These are phyloP conservation scores for Iberis pinnata DNA, from an alignment of 345 rosid species.

Conservation along the genomic window DNA sequence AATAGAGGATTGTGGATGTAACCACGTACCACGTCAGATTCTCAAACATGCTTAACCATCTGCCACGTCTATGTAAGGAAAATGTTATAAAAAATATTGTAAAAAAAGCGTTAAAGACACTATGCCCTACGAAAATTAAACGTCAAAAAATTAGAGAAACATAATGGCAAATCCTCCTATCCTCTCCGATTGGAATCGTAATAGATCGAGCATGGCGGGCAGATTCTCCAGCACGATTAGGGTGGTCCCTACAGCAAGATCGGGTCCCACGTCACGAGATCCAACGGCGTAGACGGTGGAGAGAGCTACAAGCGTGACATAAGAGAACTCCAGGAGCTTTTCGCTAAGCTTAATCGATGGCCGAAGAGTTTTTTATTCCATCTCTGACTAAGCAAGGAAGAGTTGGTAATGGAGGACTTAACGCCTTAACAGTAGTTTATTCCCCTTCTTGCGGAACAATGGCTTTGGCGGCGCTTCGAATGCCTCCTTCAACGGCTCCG, in stretches of 20 bases:
- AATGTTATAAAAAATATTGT: too few relatives aligned
- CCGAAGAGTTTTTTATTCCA: constrained; percentile 86
- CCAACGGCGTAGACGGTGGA: constrained; percentile 39
- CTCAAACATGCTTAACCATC: too few relatives aligned
- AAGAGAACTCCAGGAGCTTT: constrained; percentile 77
- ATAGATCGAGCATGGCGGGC: constrained; percentile 33
- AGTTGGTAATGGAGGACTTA: too few relatives aligned
- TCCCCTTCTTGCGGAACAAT: constrained; percentile 28
- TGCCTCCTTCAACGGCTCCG: constrained; percentile 31
- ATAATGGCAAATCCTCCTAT: too few relatives aligned
- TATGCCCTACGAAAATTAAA: too few relatives aligned
- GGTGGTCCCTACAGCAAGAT: constrained; percentile 35
- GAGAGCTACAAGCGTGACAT: constrained; percentile 54
- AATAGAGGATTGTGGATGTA: too few relatives aligned
- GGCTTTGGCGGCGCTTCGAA: constrained; percentile 14
- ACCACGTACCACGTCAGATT: too few relatives aligned
- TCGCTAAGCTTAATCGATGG: constrained; percentile 91
- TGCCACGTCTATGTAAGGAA: too few relatives aligned
- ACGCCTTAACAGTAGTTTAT: constrained; percentile 40
- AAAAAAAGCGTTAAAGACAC: too few relatives aligned
- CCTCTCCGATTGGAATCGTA: too few relatives aligned
- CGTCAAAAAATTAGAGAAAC: too few relatives aligned
- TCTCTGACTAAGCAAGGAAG: constrained; percentile 41
- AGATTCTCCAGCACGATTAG: constrained; percentile 26
- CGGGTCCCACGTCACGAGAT: constrained; percentile 33